phyloP scores from a whole-genome alignment of 2,329 filamentous ascomycete species.

The Fusarium ambrosium region DNA sequence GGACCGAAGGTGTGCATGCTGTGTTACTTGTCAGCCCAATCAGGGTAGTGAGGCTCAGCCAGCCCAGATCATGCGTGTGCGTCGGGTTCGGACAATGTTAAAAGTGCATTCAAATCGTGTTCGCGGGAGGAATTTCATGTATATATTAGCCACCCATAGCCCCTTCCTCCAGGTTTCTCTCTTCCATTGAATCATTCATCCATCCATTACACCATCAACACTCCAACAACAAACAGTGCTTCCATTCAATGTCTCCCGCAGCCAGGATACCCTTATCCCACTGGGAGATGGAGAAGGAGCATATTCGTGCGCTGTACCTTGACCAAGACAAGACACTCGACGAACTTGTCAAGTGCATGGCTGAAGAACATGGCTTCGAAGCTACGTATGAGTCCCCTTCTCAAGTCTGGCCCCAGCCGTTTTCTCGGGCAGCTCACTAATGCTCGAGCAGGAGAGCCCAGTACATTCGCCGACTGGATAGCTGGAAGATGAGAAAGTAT shows the following conservation, averaged over 20 bases:
- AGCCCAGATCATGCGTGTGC: not conserved
- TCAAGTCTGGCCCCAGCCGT: not conserved
- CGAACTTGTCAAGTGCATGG: slow-evolving; percentile 12
- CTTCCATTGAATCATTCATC: not conserved
- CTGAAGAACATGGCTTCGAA: not conserved
- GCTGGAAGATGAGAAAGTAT: slow-evolving; percentile 5
- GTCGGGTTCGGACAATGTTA: not conserved
- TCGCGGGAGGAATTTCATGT: not conserved
- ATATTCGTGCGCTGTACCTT: slow-evolving; percentile 10
- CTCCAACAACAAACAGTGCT: not conserved
- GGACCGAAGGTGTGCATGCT: not conserved
- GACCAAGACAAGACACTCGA: slow-evolving; percentile 14
- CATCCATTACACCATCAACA: not conserved
- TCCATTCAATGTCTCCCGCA: slow-evolving; percentile 10
- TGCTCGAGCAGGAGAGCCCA: not conserved
- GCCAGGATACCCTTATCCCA: accelerated
- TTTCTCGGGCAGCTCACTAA: not conserved
- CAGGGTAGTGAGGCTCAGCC: not conserved
- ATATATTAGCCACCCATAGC: not conserved
- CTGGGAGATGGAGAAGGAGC: slow-evolving; percentile 4
- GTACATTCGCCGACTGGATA: not conserved
- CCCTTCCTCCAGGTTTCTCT: not conserved
- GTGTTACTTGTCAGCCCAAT: not conserved
- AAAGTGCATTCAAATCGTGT: not conserved
- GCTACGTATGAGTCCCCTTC: not conserved